Conservation (phyloP, 2,329 filamentous ascomycete species). For the Colletotrichum orchidophilum region DNA sequence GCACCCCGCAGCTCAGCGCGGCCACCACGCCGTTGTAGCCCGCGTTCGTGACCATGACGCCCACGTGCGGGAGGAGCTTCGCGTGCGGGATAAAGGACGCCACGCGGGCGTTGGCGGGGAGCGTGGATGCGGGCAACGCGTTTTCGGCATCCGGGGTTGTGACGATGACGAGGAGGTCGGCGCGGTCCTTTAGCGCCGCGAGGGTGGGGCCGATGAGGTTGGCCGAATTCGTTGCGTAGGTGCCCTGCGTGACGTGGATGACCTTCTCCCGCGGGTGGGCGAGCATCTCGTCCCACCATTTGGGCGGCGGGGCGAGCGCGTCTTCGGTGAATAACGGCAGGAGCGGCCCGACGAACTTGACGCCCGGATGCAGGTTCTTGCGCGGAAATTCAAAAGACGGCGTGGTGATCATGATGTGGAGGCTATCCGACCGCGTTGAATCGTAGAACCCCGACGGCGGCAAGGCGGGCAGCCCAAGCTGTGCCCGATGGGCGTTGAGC, state of each 20-base stretch:
- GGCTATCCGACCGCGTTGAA: background rate
- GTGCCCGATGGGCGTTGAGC: background rate
- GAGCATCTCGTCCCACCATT: conserved; percentile 38
- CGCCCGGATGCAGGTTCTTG: conserved; percentile 16
- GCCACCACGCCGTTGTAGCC: conserved; percentile 36
- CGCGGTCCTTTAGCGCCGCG: conserved; percentile 3
- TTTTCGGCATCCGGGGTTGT: conserved; percentile 4
- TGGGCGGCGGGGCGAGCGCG: background rate
- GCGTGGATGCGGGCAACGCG: background rate
- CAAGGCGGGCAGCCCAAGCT: background rate
- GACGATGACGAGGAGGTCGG: conserved; percentile 12
- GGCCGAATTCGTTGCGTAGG: conserved; percentile 25
- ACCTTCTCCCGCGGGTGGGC: conserved; percentile 34
- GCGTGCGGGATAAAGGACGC: conserved; percentile 34
- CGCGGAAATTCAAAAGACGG: conserved; percentile 37
- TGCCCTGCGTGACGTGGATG: conserved; percentile 36
- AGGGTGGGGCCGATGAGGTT: conserved; percentile 34
- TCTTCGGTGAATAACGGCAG: background rate
- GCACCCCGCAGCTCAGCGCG: conserved; percentile 35
- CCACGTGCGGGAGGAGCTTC: conserved; percentile 36
- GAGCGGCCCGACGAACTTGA: conserved; percentile 32
- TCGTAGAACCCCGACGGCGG: conserved; percentile 16
- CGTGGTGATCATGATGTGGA: conserved; percentile 21
- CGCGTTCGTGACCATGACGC: conserved; percentile 41
- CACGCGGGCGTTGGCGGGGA: background rate